A percentile compares a stretch with the other conserved stretches of the same genome.
phyloP scores from a whole-genome alignment of 2,329 filamentous ascomycete genomes.

The Paradendryphiella salina region DNA sequence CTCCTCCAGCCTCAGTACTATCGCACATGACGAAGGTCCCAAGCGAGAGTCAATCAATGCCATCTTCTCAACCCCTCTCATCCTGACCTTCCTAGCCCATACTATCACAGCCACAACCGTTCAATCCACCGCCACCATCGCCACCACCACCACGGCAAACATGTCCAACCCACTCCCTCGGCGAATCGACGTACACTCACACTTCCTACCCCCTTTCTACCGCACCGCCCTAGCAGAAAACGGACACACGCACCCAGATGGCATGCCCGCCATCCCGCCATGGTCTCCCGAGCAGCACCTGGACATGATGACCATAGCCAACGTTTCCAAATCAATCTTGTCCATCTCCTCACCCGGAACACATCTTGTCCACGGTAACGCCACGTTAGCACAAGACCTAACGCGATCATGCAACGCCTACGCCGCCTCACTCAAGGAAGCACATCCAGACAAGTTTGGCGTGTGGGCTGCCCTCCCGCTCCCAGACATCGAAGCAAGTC shows the following conservation, averaged over 20 bases:
- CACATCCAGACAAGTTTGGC: conserved; percentile 50
- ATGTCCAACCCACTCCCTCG: conserved; percentile 29
- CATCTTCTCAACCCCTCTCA: not conserved
- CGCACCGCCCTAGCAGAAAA: conserved; percentile 46
- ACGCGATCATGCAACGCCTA: conserved; percentile 50
- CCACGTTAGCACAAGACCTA: conserved; percentile 43
- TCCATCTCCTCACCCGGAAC: conserved; percentile 60
- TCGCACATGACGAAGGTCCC: too few species aligned
- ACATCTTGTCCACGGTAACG: conserved; percentile 49
- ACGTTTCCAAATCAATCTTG: conserved; percentile 58
- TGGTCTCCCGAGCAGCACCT: conserved; percentile 56
- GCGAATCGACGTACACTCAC: conserved; percentile 55
- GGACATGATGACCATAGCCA: conserved; percentile 54
- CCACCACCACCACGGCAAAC: conserved; percentile 1
- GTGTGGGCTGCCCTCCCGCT: conserved; percentile 60
- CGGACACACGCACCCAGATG: conserved; percentile 53
- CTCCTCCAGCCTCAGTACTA: too few species aligned
- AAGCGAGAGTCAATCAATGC: too few species aligned
- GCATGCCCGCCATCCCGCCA: conserved; percentile 54
- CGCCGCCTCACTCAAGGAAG: conserved; percentile 46
- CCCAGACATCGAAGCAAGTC: conserved; percentile 53
- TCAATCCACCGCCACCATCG: too few species aligned
- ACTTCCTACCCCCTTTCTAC: conserved; percentile 53
- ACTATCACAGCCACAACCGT: not conserved
- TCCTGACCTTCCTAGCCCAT: not conserved